A percentile compares a stretch with the other conserved stretches of the same genome.
Conservation (phyloP, 345 rosid species). For the Salix viminalis region DNA sequence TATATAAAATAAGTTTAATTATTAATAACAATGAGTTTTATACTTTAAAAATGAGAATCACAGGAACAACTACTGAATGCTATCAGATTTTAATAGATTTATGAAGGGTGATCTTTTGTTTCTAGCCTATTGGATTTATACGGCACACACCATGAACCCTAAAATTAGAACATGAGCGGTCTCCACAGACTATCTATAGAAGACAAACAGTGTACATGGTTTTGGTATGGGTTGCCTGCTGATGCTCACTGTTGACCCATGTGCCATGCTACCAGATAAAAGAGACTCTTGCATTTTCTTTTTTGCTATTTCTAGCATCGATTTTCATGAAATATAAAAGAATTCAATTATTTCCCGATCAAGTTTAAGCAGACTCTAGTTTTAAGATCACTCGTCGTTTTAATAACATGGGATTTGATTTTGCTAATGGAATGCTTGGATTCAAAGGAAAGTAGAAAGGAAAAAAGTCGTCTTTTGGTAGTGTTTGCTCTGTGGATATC, state of each 20-base stretch:
- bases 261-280: conserved; percentile 16
- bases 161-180: conserved; percentile 3
- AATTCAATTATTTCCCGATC: too few species aligned
- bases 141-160: conserved; percentile 9
- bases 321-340: too few species aligned
- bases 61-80: too few species aligned
- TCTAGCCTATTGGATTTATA: background rate
- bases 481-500: background rate
- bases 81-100: background rate
- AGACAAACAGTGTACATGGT: background rate
- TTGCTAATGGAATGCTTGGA: background rate
- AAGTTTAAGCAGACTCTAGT: too few species aligned
- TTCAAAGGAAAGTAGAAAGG: background rate
- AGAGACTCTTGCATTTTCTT: too few species aligned
- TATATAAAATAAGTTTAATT: too few species aligned
- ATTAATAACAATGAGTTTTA: too few species aligned
- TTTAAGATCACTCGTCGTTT: too few species aligned
- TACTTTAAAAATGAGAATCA: too few species aligned
- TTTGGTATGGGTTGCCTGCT: conserved; percentile 1
- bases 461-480: background rate
- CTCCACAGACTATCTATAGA: background rate
- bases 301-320: too few species aligned
- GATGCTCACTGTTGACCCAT: conserved; percentile 35
- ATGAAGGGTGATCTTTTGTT: background rate
- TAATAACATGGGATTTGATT: too few species aligned